These are phyloP conservation scores for Cardiosporidium cionae DNA, from an alignment of 169 alveolate species.

Conservation along the genomic window DNA sequence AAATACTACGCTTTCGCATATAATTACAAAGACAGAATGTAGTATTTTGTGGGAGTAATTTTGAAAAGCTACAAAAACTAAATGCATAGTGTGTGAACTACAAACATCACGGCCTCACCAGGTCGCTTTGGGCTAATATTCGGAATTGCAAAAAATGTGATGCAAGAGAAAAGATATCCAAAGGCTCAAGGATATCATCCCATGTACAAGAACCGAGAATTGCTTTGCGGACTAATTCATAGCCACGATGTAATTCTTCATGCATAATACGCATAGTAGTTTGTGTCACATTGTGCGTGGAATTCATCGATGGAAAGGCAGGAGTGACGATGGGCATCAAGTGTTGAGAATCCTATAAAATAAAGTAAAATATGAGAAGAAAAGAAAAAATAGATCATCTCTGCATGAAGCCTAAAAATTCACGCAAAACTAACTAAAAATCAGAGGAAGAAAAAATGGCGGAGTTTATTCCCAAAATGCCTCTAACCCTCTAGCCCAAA, in stretches of 20 bases:
- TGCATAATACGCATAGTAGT: constrained; percentile 84
- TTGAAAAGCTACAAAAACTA: not conserved
- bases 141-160: constrained; percentile 15
- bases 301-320: constrained; percentile 94
- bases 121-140: constrained; percentile 10
- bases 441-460: not conserved
- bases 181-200: constrained; percentile 2
- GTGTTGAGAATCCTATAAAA: constrained; percentile 66
- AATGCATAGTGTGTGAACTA: not conserved
- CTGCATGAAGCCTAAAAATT: not conserved
- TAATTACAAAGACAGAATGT: not conserved
- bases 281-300: constrained; percentile 81
- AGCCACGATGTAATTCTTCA: constrained; percentile 73
- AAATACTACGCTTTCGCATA: not conserved
- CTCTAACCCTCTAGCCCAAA: not conserved
- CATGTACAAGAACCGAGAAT: not conserved
- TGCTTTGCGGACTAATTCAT: not conserved
- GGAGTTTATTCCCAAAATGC: not conserved
- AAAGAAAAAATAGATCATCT: not conserved
- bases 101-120: not conserved
- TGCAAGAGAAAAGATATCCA: not conserved
- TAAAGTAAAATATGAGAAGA: not conserved
- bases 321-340: constrained; percentile 95
- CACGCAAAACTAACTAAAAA: not conserved
- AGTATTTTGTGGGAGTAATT: too few species aligned